phyloP scores from a whole-genome alignment of 2,329 filamentous ascomycete genomes.

The Aspergillus novoparasiticus region DNA sequence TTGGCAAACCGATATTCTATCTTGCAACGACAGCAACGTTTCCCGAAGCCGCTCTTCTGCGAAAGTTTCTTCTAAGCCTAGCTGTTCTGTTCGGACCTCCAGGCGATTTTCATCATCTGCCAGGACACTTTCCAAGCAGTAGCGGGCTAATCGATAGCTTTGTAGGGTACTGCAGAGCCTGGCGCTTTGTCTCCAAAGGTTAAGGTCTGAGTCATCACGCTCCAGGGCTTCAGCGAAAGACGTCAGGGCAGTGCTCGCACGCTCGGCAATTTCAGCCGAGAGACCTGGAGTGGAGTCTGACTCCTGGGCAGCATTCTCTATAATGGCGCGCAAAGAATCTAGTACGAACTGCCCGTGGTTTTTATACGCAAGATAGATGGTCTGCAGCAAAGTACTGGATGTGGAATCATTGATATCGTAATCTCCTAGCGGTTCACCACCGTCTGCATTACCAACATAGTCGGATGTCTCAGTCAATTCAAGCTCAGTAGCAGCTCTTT shows the following conservation, averaged over 20 bases:
- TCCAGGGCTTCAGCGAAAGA: slow-evolving; percentile 65
- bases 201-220: slow-evolving; percentile 65
- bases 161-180: slow-evolving; percentile 60
- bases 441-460: slow-evolving; percentile 21
- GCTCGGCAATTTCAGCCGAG: slow-evolving; percentile 31
- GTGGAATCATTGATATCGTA: slow-evolving; percentile 70
- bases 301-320: slow-evolving; percentile 28
- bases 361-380: slow-evolving; percentile 91
- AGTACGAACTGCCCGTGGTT: slow-evolving; percentile 91
- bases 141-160: slow-evolving; percentile 61
- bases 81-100: slow-evolving; percentile 56
- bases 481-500: slow-evolving; percentile 60
- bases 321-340: slow-evolving; percentile 66
- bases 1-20: slow-evolving; percentile 58
- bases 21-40: slow-evolving; percentile 54
- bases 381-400: slow-evolving; percentile 81
- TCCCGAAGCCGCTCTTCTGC: slow-evolving; percentile 55
- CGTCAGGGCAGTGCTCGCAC: slow-evolving; percentile 48
- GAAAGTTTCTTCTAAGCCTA: slow-evolving; percentile 60
- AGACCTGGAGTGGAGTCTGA: slow-evolving; percentile 21
- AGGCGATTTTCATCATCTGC: slow-evolving; percentile 62
- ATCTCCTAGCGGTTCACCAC: slow-evolving; percentile 44
- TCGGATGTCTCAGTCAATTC: slow-evolving; percentile 50
- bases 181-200: slow-evolving; percentile 64
- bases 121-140: slow-evolving; percentile 65